Evolutionary conservation across 1,139 yeast genomes (phyloP), one percentile per base, ranked within the genome.

Genomic region (Taiozyma sp.): DNA sequence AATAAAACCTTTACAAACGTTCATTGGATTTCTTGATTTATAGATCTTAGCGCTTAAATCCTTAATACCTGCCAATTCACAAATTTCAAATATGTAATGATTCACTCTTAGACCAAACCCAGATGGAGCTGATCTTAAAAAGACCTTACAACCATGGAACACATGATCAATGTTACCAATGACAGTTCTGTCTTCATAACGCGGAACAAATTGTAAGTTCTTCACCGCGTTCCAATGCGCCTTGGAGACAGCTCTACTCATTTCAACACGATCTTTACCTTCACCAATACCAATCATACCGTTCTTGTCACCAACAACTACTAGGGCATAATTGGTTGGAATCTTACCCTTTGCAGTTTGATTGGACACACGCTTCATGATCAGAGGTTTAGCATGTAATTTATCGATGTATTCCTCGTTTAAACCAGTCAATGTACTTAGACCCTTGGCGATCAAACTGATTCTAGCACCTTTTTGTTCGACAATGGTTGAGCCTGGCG

Each of bases 281-380:
- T 90, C 96, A 50, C 99, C 99, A 47, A 91, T 74, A 44, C 99
- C 99, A 55, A 91, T 75, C 84, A 90, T 88, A 56, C 99, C 99
- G 58, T 87, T 85, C 53, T 83, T 79, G 69, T 95, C 96, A 45
- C 99, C 99, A 9, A 87, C 97, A 42, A 91, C 88, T 10, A 91
- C 95, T 62, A 93, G 70, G 1, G 91, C 87, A 67, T 88, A 93
- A 68, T 83, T 86, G 46, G 90, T 83, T 46, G 86, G 83, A 58
- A 89, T 88, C 67, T 91, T 93, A 66, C 99, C 99, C 74, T 90
- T 88, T 46, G 91, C 82, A 2, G 98, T 93, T 76, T 90, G 96
- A 67, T 91, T 89, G 51, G 91, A 85, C 32, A 93, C 98, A 53
- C 89, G 76, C 71, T 89, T 90, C 74, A 83, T 74, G 46, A 85